Conservation (phyloP, 345 rosid genomes). For the Gossypium thurberi region DNA sequence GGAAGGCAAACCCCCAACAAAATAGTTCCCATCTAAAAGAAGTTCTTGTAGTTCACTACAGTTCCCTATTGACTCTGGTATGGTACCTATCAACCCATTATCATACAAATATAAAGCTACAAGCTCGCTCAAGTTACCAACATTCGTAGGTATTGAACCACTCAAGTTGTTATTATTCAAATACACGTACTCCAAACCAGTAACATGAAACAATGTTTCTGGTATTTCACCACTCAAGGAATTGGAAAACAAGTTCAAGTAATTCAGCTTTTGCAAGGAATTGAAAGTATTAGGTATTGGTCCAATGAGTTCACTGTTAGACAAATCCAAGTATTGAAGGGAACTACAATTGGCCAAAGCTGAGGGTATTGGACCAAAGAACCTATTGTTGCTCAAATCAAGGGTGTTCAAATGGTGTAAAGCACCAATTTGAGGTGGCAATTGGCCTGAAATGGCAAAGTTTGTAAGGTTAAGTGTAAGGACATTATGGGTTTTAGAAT, state of each 20-base stretch:
- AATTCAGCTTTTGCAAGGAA: conserved; percentile 28
- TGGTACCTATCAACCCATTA: conserved; percentile 52
- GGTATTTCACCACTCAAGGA: conserved; percentile 54
- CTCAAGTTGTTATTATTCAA: conserved; percentile 43
- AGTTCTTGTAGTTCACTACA: conserved; percentile 43
- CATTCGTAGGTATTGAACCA: conserved; percentile 57
- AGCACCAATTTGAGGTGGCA: conserved; percentile 48
- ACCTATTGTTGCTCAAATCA: conserved; percentile 44
- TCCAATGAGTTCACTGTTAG: conserved; percentile 50
- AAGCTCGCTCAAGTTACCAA: conserved; percentile 42
- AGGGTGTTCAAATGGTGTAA: conserved; percentile 34
- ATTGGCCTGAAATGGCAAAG: conserved; percentile 42
- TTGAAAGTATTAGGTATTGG: conserved; percentile 34
- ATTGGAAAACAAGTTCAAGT: conserved; percentile 37
- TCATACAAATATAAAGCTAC: conserved; percentile 26
- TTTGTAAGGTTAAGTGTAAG: conserved; percentile 40
- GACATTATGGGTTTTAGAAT: conserved; percentile 10
- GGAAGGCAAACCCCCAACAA: conserved; percentile 52
- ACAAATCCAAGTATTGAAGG: conserved; percentile 50
- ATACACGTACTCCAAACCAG: conserved; percentile 26
- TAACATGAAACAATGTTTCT: conserved; percentile 40
- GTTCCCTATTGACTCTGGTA: conserved; percentile 61
- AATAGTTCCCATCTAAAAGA: conserved; percentile 35
- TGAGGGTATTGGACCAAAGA: conserved; percentile 47
- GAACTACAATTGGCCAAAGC: conserved; percentile 44